Base-by-base conservation (phyloP, 345 rosid genomes). In the Salix caprea region DNA sequence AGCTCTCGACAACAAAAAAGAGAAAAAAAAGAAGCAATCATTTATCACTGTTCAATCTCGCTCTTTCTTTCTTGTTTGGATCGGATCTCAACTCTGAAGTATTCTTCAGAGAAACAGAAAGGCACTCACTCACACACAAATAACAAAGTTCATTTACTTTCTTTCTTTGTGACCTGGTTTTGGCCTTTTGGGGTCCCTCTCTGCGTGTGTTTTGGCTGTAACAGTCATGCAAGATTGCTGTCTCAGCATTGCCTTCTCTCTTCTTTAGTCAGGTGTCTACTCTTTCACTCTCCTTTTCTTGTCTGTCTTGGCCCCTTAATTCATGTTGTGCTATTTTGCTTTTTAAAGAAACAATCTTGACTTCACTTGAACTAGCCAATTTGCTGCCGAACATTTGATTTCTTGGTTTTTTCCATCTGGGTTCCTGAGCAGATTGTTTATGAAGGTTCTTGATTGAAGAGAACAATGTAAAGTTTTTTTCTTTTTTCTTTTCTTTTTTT, bases 181-280 rank as follows among this genome's bases (percentile, higher is more conserved):
- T 21, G 37, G 39, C 21, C 68, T 7, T 67, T 75, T 42, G 23
- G 36, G 16, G 24, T 15, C 24, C 13, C 7, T 64, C 19, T 32
- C 21, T 52, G 32, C 28, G 6, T 24, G 24, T 73, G 21, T 19
- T 42, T 52, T 40, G 5, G 6, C 26, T 40, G 28, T 19, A 74
- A 68, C 60, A 42, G 66, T 76, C 78, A 62, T 83, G 82, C 77
- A 54, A 67, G 78, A 65, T 84, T 74, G 76, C 79, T 81, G 70
- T 62, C 60, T 75, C 82, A 78, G 75, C 85, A 70, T 78, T 84
- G 75, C 50, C 73, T 46, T 75, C 67, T 78, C 70, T 75, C 61
- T 76, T 84, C 77, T 77, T 76, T 86, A 83, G 78, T 86, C 89
- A 84, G 95, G 91, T 88, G 52, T 14, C 36, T 37, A 8, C 66